Conservation (phyloP, 805 yeast genomes). For the Babjeviella inositovora region DNA sequence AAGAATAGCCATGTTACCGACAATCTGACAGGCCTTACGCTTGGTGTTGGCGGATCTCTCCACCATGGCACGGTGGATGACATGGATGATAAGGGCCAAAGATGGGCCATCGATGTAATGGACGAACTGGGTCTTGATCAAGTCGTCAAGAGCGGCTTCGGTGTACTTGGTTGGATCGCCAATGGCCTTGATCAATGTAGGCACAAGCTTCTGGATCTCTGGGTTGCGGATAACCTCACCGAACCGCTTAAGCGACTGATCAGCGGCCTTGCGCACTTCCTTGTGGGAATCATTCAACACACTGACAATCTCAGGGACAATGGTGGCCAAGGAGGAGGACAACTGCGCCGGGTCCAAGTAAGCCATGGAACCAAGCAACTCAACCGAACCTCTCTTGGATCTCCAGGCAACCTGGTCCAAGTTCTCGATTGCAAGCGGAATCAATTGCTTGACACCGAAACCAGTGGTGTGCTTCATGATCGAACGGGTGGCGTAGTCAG, state of each 20-base stretch:
- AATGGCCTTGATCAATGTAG: constrained; percentile 75
- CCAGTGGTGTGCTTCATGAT: constrained; percentile 88
- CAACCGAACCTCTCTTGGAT: constrained; percentile 93
- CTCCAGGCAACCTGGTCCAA: constrained; percentile 91
- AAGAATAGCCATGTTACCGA: constrained; percentile 94
- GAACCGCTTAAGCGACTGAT: constrained; percentile 70
- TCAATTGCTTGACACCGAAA: constrained; percentile 78
- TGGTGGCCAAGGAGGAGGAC: constrained; percentile 74
- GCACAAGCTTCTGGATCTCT: constrained; percentile 86
- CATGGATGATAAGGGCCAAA: constrained; percentile 85
- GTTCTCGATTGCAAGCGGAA: constrained; percentile 79
- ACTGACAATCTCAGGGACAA: constrained; percentile 93
- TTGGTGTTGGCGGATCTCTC: constrained; percentile 91
- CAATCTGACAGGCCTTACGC: constrained; percentile 92
- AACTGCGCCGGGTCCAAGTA: constrained; percentile 89
- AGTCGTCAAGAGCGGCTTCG: constrained; percentile 71
- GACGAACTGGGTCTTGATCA: constrained; percentile 83
- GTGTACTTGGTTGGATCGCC: constrained; percentile 92
- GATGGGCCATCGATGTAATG: constrained; percentile 98
- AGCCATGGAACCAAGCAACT: constrained; percentile 94
- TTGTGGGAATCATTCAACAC: constrained; percentile 91
- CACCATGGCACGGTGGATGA: constrained; percentile 86
- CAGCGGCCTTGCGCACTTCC: constrained; percentile 94
- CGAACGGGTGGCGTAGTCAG: constrained; percentile 71
- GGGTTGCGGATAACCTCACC: constrained; percentile 98